Conservation (phyloP, 176 grass and related monocot species). For the Guadua angustifolia region DNA sequence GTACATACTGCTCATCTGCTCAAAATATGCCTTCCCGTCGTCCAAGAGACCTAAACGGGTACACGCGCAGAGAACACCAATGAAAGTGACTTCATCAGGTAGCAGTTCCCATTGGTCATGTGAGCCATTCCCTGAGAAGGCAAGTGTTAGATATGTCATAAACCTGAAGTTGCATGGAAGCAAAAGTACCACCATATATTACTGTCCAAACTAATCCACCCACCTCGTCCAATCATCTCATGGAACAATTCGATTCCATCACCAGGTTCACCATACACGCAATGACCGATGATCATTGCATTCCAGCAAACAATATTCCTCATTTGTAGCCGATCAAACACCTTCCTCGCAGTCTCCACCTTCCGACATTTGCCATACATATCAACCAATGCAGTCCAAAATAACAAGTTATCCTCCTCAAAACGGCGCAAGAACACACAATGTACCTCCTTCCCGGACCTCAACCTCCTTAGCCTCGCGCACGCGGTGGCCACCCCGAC, state of each 20-base stretch:
- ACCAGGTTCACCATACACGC: slow-evolving; percentile 53
- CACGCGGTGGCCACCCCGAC: slow-evolving; percentile 54
- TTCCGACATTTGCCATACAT: slow-evolving; percentile 64
- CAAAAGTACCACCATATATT: slow-evolving; percentile 7
- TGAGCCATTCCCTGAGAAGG: slow-evolving; percentile 37
- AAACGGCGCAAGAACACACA: slow-evolving; percentile 49
- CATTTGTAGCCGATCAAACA: slow-evolving; percentile 50
- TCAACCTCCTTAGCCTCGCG: slow-evolving; percentile 47
- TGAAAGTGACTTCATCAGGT: slow-evolving; percentile 68
- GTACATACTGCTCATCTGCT: slow-evolving; percentile 58
- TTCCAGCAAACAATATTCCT: slow-evolving; percentile 68
- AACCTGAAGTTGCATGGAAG: not conserved
- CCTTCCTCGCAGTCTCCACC: slow-evolving; percentile 38
- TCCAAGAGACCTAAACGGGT: slow-evolving; percentile 58
- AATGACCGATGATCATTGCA: slow-evolving; percentile 68
- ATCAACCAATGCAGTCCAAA: slow-evolving; percentile 61
- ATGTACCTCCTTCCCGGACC: slow-evolving; percentile 53
- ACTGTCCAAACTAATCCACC: not conserved
- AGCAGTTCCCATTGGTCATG: slow-evolving; percentile 1
- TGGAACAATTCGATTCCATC: slow-evolving; percentile 62
- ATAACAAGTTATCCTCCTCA: slow-evolving; percentile 63
- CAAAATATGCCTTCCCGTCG: slow-evolving; percentile 62
- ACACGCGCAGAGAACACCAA: slow-evolving; percentile 65
- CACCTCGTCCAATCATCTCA: slow-evolving; percentile 58
- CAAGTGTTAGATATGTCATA: slow-evolving; percentile 3